A percentile compares a stretch with the other conserved stretches of the same genome.
Evolutionary conservation across 441 rosid genomes (phyloP).

Genomic region (Erodium moschatum): DNA sequence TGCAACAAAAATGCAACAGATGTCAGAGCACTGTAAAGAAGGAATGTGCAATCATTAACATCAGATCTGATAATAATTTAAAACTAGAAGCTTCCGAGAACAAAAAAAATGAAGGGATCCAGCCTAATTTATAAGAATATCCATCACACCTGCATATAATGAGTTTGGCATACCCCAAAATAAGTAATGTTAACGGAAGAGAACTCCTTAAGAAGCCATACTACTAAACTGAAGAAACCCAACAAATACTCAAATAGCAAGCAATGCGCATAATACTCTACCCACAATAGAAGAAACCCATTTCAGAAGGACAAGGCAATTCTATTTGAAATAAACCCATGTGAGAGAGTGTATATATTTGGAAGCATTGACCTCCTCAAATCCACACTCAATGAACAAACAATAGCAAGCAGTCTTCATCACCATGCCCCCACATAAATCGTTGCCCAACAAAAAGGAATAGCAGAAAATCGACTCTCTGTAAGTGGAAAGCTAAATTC

Average conservation of each 20-base stretch:
- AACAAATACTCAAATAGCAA: neutral
- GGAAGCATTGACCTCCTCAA: neutral
- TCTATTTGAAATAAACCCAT: neutral
- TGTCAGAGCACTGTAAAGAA: neutral
- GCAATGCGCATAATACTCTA: neutral
- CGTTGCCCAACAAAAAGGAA: neutral
- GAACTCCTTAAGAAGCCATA: neutral
- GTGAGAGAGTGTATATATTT: neutral
- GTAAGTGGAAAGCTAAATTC: neutral
- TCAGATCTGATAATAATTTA: neutral
- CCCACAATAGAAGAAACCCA: neutral
- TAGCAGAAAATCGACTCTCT: neutral
- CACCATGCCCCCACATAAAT: neutral
- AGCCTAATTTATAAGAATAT: neutral
- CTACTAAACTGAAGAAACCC: neutral
- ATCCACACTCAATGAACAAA: constrained; percentile 1
- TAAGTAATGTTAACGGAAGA: neutral
- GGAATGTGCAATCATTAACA: neutral
- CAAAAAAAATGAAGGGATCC: neutral
- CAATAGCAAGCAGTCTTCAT: constrained; percentile 1
- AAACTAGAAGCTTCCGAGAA: neutral
- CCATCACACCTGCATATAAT: neutral
- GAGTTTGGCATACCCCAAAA: neutral
- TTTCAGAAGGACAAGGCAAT: neutral
- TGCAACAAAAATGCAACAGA: neutral